Conservation (phyloP, 352 stramenopile genomes). For the Phytophthora fragariaefolia region DNA sequence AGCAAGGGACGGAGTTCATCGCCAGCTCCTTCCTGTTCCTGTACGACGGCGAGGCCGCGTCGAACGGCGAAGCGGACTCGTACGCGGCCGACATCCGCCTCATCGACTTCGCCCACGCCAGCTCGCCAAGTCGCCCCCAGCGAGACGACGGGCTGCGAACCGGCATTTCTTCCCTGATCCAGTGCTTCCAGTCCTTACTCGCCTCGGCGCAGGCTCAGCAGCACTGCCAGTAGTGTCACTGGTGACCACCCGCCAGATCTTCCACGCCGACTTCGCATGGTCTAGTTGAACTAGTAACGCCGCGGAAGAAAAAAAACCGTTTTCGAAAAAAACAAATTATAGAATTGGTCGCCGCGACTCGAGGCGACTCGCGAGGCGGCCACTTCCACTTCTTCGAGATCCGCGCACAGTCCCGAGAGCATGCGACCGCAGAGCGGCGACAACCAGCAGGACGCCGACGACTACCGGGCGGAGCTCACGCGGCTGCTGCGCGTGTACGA, state of each 20-base stretch:
- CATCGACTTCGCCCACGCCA: slow-evolving; percentile 88
- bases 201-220: slow-evolving; percentile 9
- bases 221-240: neutral
- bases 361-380: neutral
- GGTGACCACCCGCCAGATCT: no score
- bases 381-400: slow-evolving; percentile 38
- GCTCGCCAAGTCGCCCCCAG: slow-evolving; percentile 26
- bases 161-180: slow-evolving; percentile 58
- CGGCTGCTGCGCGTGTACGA: slow-evolving; percentile 56
- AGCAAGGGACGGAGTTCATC: slow-evolving; percentile 91
- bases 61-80: no score
- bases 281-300: slow-evolving; percentile 7
- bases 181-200: slow-evolving; percentile 61
- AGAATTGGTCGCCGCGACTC: slow-evolving; percentile 14
- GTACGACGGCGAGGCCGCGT: slow-evolving; percentile 78
- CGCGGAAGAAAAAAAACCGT: slow-evolving; percentile 31
- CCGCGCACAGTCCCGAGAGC: neutral
- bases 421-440: slow-evolving; percentile 28
- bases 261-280: neutral
- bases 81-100: slow-evolving; percentile 67
- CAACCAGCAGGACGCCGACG: slow-evolving; percentile 16
- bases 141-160: slow-evolving; percentile 67
- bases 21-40: slow-evolving; percentile 95
- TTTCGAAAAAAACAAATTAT: slow-evolving; percentile 35
- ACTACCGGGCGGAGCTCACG: slow-evolving; percentile 44